Evolutionary conservation across 2,329 filamentous ascomycete species (phyloP), one percentile per base, ranked within the genome.

Genomic region (Pseudogymnoascus sp.): DNA sequence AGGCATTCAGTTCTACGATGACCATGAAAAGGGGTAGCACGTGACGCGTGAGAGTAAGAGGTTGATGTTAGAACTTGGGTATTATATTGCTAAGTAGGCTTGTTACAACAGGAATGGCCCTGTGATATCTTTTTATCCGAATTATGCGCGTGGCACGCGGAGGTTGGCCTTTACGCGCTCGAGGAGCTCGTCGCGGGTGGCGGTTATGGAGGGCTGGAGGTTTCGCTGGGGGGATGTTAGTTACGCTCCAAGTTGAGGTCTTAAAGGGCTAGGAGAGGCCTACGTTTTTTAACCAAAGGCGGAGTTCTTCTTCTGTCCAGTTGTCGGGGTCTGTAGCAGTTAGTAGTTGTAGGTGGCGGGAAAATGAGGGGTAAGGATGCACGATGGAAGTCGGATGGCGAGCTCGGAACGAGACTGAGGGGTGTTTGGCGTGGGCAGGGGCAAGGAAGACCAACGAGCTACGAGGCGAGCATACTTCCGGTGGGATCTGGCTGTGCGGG

Each of bases 251-350:
- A 60, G n/a, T 13, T 50, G 35, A 11, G 11, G 56, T 61, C 31
- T 62, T n/a, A 19, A 21, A 53, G 47, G 33, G 67, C 63, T 67
- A 62, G 21, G 47, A 61, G 5, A 35, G 3, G 14, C 88, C 76
- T 82, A 96, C 93, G 70, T 83, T 84, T 53, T 85, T 85, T 61
- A 97, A 79, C 92, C 93, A 97, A 71, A 87, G 80, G 65, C 85
- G 82, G 75, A 96, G 80, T 71, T 97, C 91, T 59, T 91, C 87
- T 63, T 82, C 80, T 0, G 90, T 91, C 93, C 93, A 97, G 8
- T 75, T 78, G 44, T 83, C 80, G 2, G 86, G 86, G 66, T 88
- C 86, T 86, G 64, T 61, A 5, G 14, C 3, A 4, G 19, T 44
- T 61, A 50, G 56, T 40, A 33, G 29, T 21, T 21, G 53, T 61